Conservation (phyloP, 2,329 filamentous ascomycete genomes). For the Hirsutella minnesotensis region DNA sequence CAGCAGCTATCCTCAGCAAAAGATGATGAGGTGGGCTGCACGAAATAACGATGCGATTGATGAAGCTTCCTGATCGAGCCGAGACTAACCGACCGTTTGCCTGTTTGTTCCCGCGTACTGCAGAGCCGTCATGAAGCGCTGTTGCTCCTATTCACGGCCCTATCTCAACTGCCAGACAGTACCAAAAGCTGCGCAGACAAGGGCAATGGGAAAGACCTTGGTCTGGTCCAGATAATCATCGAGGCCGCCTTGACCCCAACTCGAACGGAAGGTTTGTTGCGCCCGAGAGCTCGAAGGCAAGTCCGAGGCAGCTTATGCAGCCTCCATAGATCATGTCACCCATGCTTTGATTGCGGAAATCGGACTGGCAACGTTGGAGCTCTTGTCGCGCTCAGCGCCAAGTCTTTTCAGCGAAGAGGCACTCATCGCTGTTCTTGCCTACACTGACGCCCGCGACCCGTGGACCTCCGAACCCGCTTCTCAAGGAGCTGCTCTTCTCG, state of each 20-base stretch:
- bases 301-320: too few species aligned
- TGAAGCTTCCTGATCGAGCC: too few species aligned
- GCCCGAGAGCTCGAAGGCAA: background rate
- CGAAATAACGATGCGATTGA: too few species aligned
- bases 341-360: constrained; percentile 11
- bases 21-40: too few species aligned
- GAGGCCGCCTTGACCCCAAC: background rate
- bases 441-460: constrained; percentile 17
- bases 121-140: constrained; percentile 5
- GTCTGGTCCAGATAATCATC: background rate
- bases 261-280: background rate
- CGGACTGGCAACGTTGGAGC: constrained; percentile 14
- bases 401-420: constrained; percentile 6
- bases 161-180: background rate
- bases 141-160: constrained; percentile 1
- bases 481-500: constrained; percentile 16
- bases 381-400: constrained; percentile 9
- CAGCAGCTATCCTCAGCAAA: background rate
- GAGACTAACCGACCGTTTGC: too few species aligned
- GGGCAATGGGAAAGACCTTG: too few species aligned
- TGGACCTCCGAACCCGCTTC: constrained; percentile 26
- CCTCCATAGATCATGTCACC: background rate
- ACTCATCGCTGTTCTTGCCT: constrained; percentile 20
- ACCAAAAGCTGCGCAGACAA: background rate
- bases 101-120: background rate